phyloP scores from a whole-genome alignment of 345 rosid genomes.

The Ricinus communis region DNA sequence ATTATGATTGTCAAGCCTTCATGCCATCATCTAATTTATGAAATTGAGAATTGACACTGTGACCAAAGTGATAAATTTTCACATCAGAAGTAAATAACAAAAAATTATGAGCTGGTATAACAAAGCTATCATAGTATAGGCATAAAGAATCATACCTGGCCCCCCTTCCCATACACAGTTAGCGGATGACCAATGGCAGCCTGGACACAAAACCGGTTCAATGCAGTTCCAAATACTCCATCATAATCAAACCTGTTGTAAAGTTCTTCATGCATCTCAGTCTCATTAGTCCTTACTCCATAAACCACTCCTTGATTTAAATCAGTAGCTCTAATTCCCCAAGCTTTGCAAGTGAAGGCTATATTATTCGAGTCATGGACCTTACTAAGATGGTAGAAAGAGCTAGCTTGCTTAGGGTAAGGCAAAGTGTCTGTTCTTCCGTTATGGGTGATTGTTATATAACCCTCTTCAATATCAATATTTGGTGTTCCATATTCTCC shows the following conservation, averaged over 20 bases:
- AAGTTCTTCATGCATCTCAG: conserved; percentile 83
- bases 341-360: conserved; percentile 98
- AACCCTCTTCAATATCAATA: conserved; percentile 97
- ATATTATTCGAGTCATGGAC: conserved; percentile 95
- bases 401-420: conserved; percentile 97
- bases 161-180: conserved; percentile 96
- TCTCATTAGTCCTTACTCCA: conserved; percentile 90
- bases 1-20: not conserved
- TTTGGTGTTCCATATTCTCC: conserved; percentile 99
- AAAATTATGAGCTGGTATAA: not conserved
- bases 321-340: conserved; percentile 99
- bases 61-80: not conserved
- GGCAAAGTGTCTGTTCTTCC: conserved; percentile 95
- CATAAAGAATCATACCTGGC: conserved; percentile 61
- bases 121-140: not conserved
- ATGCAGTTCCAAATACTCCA: conserved; percentile 92
- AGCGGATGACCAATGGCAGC: conserved; percentile 96
- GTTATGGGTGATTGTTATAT: conserved; percentile 84
- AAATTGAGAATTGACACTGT: not conserved
- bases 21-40: not conserved
- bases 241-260: conserved; percentile 86
- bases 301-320: conserved; percentile 97
- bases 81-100: not conserved
- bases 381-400: conserved; percentile 97
- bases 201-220: conserved; percentile 94